Conservation (phyloP, 345 rosid genomes). For the Erysimum cheiranthoides region DNA sequence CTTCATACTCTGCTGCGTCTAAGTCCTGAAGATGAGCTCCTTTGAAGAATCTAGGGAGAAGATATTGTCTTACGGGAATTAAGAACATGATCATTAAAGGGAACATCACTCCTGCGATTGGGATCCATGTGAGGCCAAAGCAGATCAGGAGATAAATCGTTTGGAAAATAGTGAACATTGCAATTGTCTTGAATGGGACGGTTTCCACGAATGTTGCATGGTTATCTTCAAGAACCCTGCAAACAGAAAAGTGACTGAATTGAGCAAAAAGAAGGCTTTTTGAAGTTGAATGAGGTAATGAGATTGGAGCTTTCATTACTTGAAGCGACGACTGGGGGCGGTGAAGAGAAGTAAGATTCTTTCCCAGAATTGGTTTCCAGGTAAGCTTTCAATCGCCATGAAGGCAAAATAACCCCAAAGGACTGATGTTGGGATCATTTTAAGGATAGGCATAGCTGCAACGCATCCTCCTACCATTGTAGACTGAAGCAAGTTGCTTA, state of each 20-base stretch:
- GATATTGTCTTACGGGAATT: slow-evolving; percentile 84
- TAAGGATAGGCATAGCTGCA: slow-evolving; percentile 94
- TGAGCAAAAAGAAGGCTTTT: background rate
- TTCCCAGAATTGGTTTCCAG: slow-evolving; percentile 99
- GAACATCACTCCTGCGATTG: slow-evolving; percentile 93
- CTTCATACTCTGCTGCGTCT: slow-evolving; percentile 96
- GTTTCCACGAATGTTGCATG: slow-evolving; percentile 94
- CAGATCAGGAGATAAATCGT: slow-evolving; percentile 74
- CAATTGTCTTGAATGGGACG: slow-evolving; percentile 88
- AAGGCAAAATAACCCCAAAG: slow-evolving; percentile 99
- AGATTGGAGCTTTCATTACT: slow-evolving; percentile 53
- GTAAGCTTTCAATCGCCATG: slow-evolving; percentile 98
- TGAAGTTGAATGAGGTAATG: slow-evolving; percentile 35
- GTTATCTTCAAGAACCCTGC: slow-evolving; percentile 83
- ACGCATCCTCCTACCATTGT: slow-evolving; percentile 86
- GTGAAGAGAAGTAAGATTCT: slow-evolving; percentile 89
- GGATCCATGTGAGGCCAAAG: slow-evolving; percentile 96
- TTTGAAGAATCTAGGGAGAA: slow-evolving; percentile 92
- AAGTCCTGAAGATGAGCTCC: slow-evolving; percentile 84
- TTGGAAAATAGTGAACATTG: slow-evolving; percentile 81
- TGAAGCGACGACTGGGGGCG: slow-evolving; percentile 92
- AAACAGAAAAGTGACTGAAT: background rate
- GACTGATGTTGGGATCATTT: slow-evolving; percentile 95
- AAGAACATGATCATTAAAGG: slow-evolving; percentile 96
- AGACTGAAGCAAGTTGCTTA: slow-evolving; percentile 92